Percentiles rank a stretch among this genome's conserved stretches.
Conservation (phyloP, 352 stramenopile species). For the Blastocystis hominis region DNA sequence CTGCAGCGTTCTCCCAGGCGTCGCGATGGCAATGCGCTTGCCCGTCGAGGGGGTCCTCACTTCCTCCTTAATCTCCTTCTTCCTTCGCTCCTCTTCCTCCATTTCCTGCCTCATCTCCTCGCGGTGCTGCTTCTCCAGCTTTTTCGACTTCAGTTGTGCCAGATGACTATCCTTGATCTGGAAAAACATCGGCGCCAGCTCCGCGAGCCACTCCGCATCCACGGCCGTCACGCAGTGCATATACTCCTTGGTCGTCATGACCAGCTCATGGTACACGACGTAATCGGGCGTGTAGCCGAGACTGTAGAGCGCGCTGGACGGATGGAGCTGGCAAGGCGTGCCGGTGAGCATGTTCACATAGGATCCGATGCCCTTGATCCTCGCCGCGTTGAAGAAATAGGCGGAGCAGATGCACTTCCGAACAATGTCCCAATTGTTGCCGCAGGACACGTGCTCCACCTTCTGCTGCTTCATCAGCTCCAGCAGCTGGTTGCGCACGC, state of each 20-base stretch:
- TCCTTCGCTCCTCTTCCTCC: constrained; percentile 71
- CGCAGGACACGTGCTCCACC: constrained; percentile 72
- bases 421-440: constrained; percentile 86
- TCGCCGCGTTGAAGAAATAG: constrained; percentile 97
- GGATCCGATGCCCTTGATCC: constrained; percentile 96
- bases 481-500: constrained; percentile 87
- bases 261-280: constrained; percentile 97
- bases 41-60: neutral
- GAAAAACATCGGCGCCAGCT: constrained; percentile 98
- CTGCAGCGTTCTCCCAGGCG: neutral
- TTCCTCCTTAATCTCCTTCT: constrained; percentile 30
- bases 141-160: constrained; percentile 78
- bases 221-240: constrained; percentile 95
- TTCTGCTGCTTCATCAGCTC: constrained; percentile 94
- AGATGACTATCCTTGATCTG: constrained; percentile 90
- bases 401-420: constrained; percentile 94
- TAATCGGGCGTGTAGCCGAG: constrained; percentile 97
- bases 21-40: neutral
- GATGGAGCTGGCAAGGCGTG: constrained; percentile 90
- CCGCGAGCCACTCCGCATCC: constrained; percentile 95
- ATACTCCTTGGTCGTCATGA: constrained; percentile 96
- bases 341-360: constrained; percentile 99
- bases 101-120: constrained; percentile 65
- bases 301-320: constrained; percentile 87
- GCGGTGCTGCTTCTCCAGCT: constrained; percentile 69